Evolutionary conservation across 148 eudicot species (phyloP), one percentile per base, ranked within the genome.

Genomic region (Rheum nobile): DNA sequence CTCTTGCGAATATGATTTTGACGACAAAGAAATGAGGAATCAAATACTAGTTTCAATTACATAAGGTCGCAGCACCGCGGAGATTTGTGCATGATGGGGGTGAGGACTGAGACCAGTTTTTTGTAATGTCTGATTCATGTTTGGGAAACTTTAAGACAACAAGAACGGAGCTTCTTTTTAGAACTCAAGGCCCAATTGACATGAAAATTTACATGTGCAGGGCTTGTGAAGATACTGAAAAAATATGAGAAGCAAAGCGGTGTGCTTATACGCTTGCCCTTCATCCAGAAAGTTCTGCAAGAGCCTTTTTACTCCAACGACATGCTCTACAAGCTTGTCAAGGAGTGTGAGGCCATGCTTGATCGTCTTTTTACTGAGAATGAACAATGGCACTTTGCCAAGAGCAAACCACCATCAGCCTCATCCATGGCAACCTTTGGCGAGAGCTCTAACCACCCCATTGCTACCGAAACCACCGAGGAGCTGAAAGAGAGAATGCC

Each of bases 171-270:
- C 4, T 35, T 35, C 4, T 35, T 4, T 1, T 35, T 4, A 35
- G 4, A 35, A 35, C 37, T 1, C 37, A 35, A 9, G 43, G 0
- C 10, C 10, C 2, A 41, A 41, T 9, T 41, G 43, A 9, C 43
- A 41, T 41, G 10, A 41, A 41, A 41, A 41, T 9, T 41, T 41
- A 9, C 43, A 41, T 41, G 43, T 65, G 67, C 88, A 89, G 94
- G 94, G 48, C 42, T 89, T 31, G 86, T 87, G 76, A 89, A 89
- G 84, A 89, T 89, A 38, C 83, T 87, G 57, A 87, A 89, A 73
- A 89, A 89, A 50, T 87, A 87, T 28, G 94, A 89, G 75, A 89
- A 89, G 81, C 80, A 84, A 31, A 89, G 79, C 54, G 94, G 94
- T n/a, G 84, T 82, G 44, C 86, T 89, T 0, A 76, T 87, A 21